Conservation (phyloP, 2,329 filamentous ascomycete genomes). For the Pseudopyricularia javanii region DNA sequence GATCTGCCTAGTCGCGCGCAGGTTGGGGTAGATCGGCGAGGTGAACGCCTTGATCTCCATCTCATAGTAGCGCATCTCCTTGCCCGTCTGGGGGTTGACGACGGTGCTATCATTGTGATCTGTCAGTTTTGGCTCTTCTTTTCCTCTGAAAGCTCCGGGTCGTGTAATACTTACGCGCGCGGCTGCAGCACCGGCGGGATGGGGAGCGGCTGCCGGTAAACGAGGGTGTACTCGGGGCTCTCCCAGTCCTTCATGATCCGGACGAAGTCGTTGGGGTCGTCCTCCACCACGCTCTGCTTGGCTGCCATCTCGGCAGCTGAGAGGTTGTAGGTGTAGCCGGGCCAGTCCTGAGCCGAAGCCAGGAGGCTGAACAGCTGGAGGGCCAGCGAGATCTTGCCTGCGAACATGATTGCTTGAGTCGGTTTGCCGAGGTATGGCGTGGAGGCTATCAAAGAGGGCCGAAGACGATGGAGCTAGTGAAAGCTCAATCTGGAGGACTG, state of each 20-base stretch:
- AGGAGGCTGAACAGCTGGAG: background rate
- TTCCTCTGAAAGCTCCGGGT: too few species aligned
- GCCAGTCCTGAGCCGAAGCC: background rate
- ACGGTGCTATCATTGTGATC: constrained; percentile 12
- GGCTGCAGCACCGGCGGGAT: constrained; percentile 28
- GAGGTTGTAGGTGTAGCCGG: background rate
- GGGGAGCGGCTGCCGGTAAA: constrained; percentile 27
- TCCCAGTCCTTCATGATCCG: constrained; percentile 7
- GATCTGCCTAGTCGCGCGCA: constrained; percentile 15
- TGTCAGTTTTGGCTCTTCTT: too few species aligned
- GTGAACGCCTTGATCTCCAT: constrained; percentile 18
- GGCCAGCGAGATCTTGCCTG: background rate
- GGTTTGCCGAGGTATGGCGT: too few species aligned
- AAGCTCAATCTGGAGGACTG: background rate
- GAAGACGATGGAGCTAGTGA: background rate
- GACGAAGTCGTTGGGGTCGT: constrained; percentile 7
- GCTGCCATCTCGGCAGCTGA: background rate
- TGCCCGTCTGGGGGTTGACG: constrained; percentile 21
- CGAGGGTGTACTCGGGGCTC: constrained; percentile 20
- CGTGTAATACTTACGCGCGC: constrained; percentile 18
- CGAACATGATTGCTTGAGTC: background rate
- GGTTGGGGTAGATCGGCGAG: constrained; percentile 23
- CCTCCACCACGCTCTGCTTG: background rate
- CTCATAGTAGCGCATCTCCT: constrained; percentile 22
- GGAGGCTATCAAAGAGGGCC: too few species aligned